A percentile compares a stretch with the other conserved stretches of the same genome.
Evolutionary conservation across 768 basidiomycete species (phyloP).

Genomic region (Suillus tomentosus): DNA sequence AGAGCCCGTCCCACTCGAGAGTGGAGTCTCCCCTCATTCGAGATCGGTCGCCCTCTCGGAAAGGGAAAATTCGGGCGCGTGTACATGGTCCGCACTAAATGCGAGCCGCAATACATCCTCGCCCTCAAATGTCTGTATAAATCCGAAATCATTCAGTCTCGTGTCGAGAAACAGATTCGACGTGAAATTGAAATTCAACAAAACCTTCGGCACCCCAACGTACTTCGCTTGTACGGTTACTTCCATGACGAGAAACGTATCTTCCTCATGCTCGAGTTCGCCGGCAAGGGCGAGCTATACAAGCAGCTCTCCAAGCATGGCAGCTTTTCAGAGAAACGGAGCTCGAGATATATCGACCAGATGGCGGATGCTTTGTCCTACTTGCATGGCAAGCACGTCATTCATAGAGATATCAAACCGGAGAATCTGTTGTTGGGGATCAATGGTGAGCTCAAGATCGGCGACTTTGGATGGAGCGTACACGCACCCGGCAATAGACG

Average conservation of each 20-base stretch:
- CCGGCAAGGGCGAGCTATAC: slow-evolving; percentile 95
- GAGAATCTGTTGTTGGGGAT: slow-evolving; percentile 94
- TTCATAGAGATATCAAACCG: slow-evolving; percentile 98
- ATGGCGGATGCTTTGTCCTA: slow-evolving; percentile 97
- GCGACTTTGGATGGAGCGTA: slow-evolving; percentile 98
- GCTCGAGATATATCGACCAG: slow-evolving; percentile 90
- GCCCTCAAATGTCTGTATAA: slow-evolving; percentile 98
- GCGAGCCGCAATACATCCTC: slow-evolving; percentile 86
- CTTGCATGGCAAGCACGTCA: slow-evolving; percentile 94
- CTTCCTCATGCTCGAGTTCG: slow-evolving; percentile 98
- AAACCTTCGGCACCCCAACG: slow-evolving; percentile 92
- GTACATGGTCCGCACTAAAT: slow-evolving; percentile 96
- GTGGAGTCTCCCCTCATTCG: slow-evolving; percentile 85
- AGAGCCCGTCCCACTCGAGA: slow-evolving; percentile 77
- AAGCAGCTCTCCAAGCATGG: slow-evolving; percentile 89
- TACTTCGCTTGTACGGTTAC: slow-evolving; percentile 93
- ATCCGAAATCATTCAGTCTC: slow-evolving; percentile 87
- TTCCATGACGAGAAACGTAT: slow-evolving; percentile 98
- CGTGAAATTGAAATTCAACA: slow-evolving; percentile 98
- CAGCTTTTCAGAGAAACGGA: slow-evolving; percentile 85
- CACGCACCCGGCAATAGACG: slow-evolving; percentile 91
- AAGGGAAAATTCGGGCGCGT: slow-evolving; percentile 99
- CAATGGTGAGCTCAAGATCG: slow-evolving; percentile 97
- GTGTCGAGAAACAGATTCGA: slow-evolving; percentile 95
- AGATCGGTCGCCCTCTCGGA: slow-evolving; percentile 95